Evolutionary conservation across 225 moss, liverwort and hornwort genomes (phyloP).

Genomic region (Pseudisothecium myosuroides): DNA sequence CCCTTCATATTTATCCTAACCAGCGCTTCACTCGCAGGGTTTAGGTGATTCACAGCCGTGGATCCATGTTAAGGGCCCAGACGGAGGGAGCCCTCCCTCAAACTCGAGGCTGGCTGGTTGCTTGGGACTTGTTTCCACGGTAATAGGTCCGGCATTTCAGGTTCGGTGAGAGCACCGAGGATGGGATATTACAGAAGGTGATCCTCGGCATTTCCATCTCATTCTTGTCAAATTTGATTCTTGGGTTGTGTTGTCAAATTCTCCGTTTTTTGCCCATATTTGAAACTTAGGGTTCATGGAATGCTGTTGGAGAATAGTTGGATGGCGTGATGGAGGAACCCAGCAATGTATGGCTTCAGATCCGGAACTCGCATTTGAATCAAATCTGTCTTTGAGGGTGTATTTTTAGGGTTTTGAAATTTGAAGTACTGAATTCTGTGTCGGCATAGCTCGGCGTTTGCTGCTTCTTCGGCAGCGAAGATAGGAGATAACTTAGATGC

Average conservation of each 20-base stretch:
- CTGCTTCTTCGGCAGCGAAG: not conserved
- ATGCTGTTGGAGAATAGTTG: not conserved
- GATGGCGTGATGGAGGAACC: not conserved
- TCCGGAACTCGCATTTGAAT: not conserved
- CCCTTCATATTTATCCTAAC: too few species aligned
- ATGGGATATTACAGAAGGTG: not conserved
- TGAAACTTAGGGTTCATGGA: not conserved
- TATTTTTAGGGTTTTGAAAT: not conserved
- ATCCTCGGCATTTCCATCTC: not conserved
- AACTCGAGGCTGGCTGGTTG: too few species aligned
- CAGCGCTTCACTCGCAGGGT: too few species aligned
- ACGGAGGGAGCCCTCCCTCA: too few species aligned
- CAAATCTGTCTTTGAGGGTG: not conserved
- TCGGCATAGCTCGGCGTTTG: not conserved
- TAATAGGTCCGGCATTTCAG: not conserved
- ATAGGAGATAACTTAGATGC: not conserved
- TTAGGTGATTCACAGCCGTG: too few species aligned
- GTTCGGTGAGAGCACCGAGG: too few species aligned
- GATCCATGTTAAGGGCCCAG: too few species aligned
- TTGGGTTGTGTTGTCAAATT: not conserved
- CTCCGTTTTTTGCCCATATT: not conserved
- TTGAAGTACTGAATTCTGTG: not conserved
- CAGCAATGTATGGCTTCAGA: not conserved
- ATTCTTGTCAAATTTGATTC: not conserved
- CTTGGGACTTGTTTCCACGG: not conserved